Evolutionary conservation across 371 early-diverging fungal genomes (phyloP), one percentile per base, ranked within the genome.

Genomic region (Saksenaea vasiformis): DNA sequence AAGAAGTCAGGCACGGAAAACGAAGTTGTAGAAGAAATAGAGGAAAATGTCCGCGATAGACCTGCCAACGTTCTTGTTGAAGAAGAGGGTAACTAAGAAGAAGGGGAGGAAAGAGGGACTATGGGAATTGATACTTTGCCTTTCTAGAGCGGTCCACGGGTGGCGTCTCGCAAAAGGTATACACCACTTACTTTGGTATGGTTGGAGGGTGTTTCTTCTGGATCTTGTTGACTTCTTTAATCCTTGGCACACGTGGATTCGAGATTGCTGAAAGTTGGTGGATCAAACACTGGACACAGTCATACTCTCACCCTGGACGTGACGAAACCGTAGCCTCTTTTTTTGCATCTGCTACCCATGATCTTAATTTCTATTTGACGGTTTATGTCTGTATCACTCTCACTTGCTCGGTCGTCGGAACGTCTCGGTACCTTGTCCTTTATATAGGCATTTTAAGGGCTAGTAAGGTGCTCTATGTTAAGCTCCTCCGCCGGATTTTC

Each of bases 231-330:
- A 54, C 74, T 54, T 17, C 62, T 0, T 54, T 72, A 11, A 73
- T 88, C 27, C 51, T 77, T n/a, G 69, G 79, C 19, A 67, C 82
- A 13, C 84, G 88, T 54, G 61, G 60, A 17, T 51, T 88, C 19
- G 83, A 85, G 19, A 73, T 88, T 11, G 62, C 70, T 0, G 85
- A 80, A 58, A 76, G 67, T 0, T 79, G 82, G 63, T 88, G 86
- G 86, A 68, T 88, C 8, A 84, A 85, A 64, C 70, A 74, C 53
- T 88, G 88, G 88, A 74, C 84, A 15, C 77, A 75, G 47, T 74
- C 77, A 7, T 26, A 60, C 5, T 11, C 15, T 22, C 8, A 19
- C 13, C 24, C 54, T 13, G 56, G 59, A 7, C 41, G 53, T 11
- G 19, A 37, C 7, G 11, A 22, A n/a, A n/a, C 51, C 2, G 17